phyloP scores from a whole-genome alignment of 2,329 filamentous ascomycete genomes.

The Immersiporthe knoxdaviesiana region DNA sequence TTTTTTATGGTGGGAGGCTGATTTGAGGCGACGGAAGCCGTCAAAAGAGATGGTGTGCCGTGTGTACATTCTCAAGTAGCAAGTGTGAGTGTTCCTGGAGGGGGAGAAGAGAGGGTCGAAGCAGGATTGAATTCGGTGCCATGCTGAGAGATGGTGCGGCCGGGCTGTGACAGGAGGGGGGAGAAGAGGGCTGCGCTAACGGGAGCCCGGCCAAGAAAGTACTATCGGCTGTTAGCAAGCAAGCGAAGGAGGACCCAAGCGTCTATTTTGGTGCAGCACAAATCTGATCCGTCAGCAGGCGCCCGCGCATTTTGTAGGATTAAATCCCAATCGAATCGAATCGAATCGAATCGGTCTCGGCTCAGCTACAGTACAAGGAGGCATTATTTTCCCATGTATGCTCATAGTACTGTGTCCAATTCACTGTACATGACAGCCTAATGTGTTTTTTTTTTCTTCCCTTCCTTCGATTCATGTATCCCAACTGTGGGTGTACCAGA shows the following conservation, averaged over 20 bases:
- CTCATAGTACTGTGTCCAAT: slow-evolving; percentile 2
- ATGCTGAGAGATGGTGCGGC: not conserved
- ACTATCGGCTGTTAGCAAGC: not conserved
- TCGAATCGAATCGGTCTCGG: slow-evolving; percentile 12
- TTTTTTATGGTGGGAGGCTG: not conserved
- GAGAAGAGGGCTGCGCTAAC: not conserved
- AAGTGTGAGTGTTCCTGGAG: not conserved
- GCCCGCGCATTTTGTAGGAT: slow-evolving; percentile 9
- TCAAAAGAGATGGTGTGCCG: not conserved
- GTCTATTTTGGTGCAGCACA: slow-evolving; percentile 5
- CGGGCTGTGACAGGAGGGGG: not conserved
- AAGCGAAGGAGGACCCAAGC: not conserved
- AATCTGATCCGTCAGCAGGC: not conserved
- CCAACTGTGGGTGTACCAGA: not conserved
- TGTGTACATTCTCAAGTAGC: no score
- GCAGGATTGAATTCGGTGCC: not conserved
- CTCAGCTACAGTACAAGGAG: not conserved
- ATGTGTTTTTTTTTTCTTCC: not conserved
- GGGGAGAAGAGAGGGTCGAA: not conserved
- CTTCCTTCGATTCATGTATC: not conserved
- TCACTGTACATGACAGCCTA: not conserved
- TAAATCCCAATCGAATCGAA: slow-evolving; percentile 7
- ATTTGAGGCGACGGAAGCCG: no score
- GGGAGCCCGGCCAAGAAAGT: not conserved
- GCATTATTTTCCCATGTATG: no score